Evolutionary conservation across 176 grass and related monocot genomes (phyloP), one percentile per base, ranked within the genome.

Genomic region (Chrysopogon serrulatus): DNA sequence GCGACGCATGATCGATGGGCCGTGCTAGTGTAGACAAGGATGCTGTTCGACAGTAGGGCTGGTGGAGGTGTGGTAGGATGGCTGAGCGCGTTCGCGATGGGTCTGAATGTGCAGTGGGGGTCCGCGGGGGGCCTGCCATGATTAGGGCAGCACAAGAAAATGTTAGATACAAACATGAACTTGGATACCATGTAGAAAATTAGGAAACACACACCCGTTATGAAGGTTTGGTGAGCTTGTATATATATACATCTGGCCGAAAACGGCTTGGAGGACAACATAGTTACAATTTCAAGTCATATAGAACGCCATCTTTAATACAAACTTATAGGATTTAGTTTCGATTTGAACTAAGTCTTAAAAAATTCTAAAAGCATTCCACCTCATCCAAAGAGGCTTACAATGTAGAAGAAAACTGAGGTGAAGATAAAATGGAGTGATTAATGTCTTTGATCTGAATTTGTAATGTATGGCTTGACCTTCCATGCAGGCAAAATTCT

Each of bases 401-500:
- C 21, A 34, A 66, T 12, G 10, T 70, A 77, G 70, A 37, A 60
- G 47, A 74, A 70, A 48, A 21, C 33, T 37, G 23, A 71, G 61
- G 78, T 70, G 65, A 84, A 71, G 26, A 39, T 82, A 19, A 44
- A 61, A 67, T 11, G 15, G 63, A 36, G 24, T 21, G 75, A 43
- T 70, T 39, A 62, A 62, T 62, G 28, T n/a, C 23, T 64, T 66
- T 23, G 8, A 26, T 71, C 32, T 78, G 6, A 72, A 65, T 85
- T 30, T 47, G 21, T 65, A 64, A 80, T 68, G 45, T 80, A 23
- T 83, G 15, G 35, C 54, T 77, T 81, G 34, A 56, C 62, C 39
- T 82, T 83, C 31, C 32, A 65, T 92, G 83, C 84, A 92, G 95
- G 95, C 95, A 10, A 94, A 92, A 79, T 97, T 97, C 82, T 97